These are phyloP conservation scores for Gilbertella persicaria DNA, from an alignment of 371 early-diverging fungal genomes.

Conservation along the genomic window DNA sequence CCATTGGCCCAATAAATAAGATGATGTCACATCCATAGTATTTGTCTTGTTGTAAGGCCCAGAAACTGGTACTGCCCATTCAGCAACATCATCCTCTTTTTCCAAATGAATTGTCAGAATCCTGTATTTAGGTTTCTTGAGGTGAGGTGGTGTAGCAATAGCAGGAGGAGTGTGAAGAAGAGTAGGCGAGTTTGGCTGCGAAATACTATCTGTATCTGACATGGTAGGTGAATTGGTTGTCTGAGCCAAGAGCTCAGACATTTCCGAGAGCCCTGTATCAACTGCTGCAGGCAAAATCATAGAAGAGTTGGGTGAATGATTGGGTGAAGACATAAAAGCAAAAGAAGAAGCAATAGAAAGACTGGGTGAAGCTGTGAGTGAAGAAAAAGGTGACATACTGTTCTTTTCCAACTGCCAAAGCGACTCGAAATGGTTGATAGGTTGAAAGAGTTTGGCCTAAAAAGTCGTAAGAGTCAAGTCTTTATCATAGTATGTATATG, in stretches of 20 bases:
- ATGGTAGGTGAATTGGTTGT: conserved; percentile 35
- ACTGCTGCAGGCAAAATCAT: conserved; percentile 48
- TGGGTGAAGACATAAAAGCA: conserved; percentile 51
- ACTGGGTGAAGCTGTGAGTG: conserved; percentile 52
- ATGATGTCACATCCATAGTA: conserved; percentile 47
- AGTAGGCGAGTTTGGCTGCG: conserved; percentile 42
- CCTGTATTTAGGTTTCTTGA: conserved; percentile 38
- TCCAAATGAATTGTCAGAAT: conserved; percentile 53
- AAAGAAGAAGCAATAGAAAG: conserved; percentile 58
- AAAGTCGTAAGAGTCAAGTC: too few species aligned
- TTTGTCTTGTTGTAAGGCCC: conserved; percentile 27
- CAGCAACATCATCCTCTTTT: conserved; percentile 34
- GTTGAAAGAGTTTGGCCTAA: conserved; percentile 55
- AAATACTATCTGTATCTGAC: conserved; percentile 29
- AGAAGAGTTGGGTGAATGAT: conserved; percentile 52
- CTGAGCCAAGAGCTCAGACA: conserved; percentile 41
- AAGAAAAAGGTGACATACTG: conserved; percentile 46
- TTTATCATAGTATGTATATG: too few species aligned
- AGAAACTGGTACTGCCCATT: conserved; percentile 30
- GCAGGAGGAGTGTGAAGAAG: conserved; percentile 34
- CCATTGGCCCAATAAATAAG: conserved; percentile 50
- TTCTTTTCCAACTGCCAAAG: conserved; percentile 55
- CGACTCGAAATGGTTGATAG: conserved; percentile 47
- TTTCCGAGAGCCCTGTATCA: conserved; percentile 34
- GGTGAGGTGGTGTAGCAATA: conserved; percentile 28